phyloP scores from a whole-genome alignment of 768 basidiomycete genomes.

The Naganishia antarctica region DNA sequence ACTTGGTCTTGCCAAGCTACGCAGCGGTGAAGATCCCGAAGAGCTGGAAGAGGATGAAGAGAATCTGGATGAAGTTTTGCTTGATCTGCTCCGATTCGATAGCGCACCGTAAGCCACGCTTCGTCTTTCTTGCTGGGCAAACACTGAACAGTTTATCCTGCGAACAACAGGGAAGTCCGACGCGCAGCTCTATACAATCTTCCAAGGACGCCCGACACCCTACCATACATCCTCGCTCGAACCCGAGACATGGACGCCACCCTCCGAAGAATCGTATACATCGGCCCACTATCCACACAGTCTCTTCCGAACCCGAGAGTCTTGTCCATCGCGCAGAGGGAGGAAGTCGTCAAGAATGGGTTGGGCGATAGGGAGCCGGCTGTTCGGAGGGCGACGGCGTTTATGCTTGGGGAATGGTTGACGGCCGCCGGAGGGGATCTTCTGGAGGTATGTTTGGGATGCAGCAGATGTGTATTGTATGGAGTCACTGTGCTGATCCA shows the following conservation, averaged over 20 bases:
- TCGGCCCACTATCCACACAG: slow-evolving; percentile 59
- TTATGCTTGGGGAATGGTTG: slow-evolving; percentile 71
- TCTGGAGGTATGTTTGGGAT: slow-evolving; percentile 11
- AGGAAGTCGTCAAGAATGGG: slow-evolving; percentile 72
- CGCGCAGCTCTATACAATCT: slow-evolving; percentile 70
- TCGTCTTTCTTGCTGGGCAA: no score
- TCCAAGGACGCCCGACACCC: slow-evolving; percentile 56
- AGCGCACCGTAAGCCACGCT: slow-evolving; percentile 62
- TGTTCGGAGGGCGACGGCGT: slow-evolving; percentile 68
- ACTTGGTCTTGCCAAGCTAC: slow-evolving; percentile 71
- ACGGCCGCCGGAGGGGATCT: slow-evolving; percentile 50
- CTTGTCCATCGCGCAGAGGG: slow-evolving; percentile 67
- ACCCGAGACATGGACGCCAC: slow-evolving; percentile 72
- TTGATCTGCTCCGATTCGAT: slow-evolving; percentile 67
- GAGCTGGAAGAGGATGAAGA: slow-evolving; percentile 50
- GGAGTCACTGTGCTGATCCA: no score
- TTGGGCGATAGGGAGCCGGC: slow-evolving; percentile 74
- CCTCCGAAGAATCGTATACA: slow-evolving; percentile 70
- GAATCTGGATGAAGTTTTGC: slow-evolving; percentile 50
- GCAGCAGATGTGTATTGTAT: no score
- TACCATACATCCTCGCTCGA: slow-evolving; percentile 66
- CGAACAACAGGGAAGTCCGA: slow-evolving; percentile 71
- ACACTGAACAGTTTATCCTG: no score
- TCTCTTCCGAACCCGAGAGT: slow-evolving; percentile 60
- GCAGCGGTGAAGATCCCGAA: slow-evolving; percentile 65